Evolutionary conservation across 495 filamentous ascomycete genomes (phyloP).

Genomic region (Tuber magnatum): DNA sequence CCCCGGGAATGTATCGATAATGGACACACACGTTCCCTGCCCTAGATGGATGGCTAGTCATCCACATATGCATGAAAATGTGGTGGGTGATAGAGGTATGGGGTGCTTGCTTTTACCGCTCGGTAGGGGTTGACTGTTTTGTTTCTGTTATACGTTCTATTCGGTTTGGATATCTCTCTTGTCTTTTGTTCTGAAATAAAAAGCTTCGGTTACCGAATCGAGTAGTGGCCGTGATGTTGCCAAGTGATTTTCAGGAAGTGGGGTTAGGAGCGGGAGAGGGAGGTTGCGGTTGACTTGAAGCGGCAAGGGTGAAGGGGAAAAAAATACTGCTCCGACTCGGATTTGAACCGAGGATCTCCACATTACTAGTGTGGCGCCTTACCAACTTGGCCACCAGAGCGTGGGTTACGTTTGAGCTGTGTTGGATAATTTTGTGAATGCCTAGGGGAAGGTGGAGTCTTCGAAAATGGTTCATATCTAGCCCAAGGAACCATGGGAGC

Average conservation of each 20-base stretch:
- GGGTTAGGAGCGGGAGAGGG: not conserved
- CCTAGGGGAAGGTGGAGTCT: too few species aligned
- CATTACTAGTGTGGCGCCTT: conserved; percentile 21
- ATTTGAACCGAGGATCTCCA: conserved; percentile 22
- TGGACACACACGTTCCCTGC: too few species aligned
- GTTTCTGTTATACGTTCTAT: not conserved
- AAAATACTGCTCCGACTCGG: conserved; percentile 14
- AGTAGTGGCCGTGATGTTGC: not conserved
- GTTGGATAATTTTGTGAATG: not conserved
- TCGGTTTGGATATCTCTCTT: not conserved
- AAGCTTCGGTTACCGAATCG: not conserved
- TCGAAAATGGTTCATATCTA: too few species aligned
- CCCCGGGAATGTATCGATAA: not conserved
- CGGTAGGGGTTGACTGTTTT: not conserved
- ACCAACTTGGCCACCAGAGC: conserved; percentile 21
- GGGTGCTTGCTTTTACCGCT: not conserved
- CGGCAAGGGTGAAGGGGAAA: not conserved
- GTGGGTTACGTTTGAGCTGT: not conserved
- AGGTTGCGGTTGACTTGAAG: not conserved
- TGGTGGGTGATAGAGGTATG: not conserved
- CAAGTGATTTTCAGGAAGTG: not conserved
- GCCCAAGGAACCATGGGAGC: too few species aligned
- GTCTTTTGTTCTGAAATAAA: not conserved
- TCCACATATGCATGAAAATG: not conserved
- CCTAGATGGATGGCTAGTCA: too few species aligned